These are phyloP conservation scores for Stephania yunnanensis DNA, from an alignment of 164 flowering plant species.

Conservation along the genomic window DNA sequence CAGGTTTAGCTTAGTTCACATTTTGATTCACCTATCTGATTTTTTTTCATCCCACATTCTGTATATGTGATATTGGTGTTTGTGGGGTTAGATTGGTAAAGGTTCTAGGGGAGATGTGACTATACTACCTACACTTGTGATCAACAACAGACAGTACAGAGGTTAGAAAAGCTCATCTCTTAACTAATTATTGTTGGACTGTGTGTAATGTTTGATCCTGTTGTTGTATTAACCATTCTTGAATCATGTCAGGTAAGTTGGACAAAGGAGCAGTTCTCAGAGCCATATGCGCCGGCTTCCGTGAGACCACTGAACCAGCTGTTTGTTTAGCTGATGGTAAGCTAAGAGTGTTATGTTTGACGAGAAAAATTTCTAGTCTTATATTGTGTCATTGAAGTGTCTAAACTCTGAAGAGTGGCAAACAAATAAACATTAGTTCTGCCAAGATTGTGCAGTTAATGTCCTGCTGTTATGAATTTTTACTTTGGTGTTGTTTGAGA, in stretches of 20 bases:
- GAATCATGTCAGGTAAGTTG: slow-evolving; percentile 64
- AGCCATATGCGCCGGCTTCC: slow-evolving; percentile 91
- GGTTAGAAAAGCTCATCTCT: slow-evolving; percentile 33
- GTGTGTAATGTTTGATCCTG: not conserved
- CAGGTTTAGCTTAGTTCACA: slow-evolving; percentile 73
- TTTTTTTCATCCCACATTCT: not conserved
- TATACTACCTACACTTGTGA: slow-evolving; percentile 90
- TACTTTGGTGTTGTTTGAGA: not conserved
- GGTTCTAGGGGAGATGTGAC: slow-evolving; percentile 96
- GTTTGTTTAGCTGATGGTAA: slow-evolving; percentile 77
- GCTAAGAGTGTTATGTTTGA: not conserved
- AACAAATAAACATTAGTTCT: not conserved
- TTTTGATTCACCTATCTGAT: not conserved
- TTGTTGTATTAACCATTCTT: not conserved
- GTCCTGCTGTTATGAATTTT: not conserved
- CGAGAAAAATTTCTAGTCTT: too few species aligned
- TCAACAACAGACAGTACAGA: slow-evolving; percentile 87
- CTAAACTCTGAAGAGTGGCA: too few species aligned
- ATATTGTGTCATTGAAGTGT: too few species aligned
- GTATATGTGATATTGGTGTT: slow-evolving; percentile 2
- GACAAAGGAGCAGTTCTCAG: slow-evolving; percentile 88
- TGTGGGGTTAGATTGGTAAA: slow-evolving; percentile 60
- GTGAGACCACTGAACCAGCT: slow-evolving; percentile 90
- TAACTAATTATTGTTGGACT: not conserved
- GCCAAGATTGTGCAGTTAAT: not conserved